Base-by-base conservation (phyloP, 2,329 filamentous ascomycete species). In the Pleurostoma richardsiae region DNA sequence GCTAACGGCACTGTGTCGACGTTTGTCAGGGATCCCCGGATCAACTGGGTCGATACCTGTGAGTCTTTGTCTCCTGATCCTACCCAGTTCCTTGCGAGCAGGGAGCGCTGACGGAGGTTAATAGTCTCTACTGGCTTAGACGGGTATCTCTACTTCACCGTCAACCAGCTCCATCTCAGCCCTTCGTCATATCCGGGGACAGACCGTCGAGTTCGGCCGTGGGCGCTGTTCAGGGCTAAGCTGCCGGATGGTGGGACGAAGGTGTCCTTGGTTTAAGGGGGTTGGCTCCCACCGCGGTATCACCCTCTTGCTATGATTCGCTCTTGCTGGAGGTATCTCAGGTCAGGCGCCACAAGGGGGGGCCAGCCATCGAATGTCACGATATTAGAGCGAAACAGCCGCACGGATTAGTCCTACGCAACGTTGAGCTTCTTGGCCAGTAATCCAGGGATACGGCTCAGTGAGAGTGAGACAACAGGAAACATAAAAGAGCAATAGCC, bases 121-220 rank as follows among this genome's bases (percentile, higher is more conserved):
- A 19, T 10, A 59, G 58, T 73, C 52, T 65, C 64, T 4, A 60
- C 66, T 4, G 66, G 60, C 2, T 62, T 60, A 4, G 70, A 77
- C 53, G 73, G 74, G 0, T 74, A 76, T 52, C 53, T 77, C 2
- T 78, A 79, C 54, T 78, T 77, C 51, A 79, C 73, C 1, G 68
- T 69, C 36, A 79, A 79, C 46, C 74, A 78, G 59, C 60, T 77
- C 4, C 50, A 51, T 8, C 43, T 55, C n/a, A 43, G 43, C 4
- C 30, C 45, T 10, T 30, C 42, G 4, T 44, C 44, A 2, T 54
- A 51, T 29, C 54, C 54, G 1, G 44, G 52, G 3, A 51, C 49
- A 5, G 49, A 58, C 36, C 52, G 49, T 39, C 54, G 49, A 27
- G 49, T 49, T 6, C 45, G 54, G 2, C 58, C 58, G 2, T 61